Percentiles rank a stretch among this genome's conserved stretches.
phyloP scores from a whole-genome alignment of 768 basidiomycete genomes.

The Pleurotus pulmonarius region DNA sequence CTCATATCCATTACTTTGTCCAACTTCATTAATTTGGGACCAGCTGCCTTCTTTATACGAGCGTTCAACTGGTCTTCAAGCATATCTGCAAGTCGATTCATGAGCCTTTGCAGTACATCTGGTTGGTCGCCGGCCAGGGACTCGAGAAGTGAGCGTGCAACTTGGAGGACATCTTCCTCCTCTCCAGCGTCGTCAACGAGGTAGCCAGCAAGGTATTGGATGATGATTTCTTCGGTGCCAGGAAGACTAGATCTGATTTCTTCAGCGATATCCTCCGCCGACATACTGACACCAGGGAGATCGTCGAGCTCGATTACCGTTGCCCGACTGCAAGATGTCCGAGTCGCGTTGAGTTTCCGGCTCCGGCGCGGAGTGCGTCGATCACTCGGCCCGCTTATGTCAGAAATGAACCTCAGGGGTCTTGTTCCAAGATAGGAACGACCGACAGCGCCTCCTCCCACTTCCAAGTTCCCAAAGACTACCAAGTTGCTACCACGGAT shows the following conservation, averaged over 20 bases:
- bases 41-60: slow-evolving; percentile 54
- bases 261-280: slow-evolving; percentile 73
- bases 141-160: slow-evolving; percentile 69
- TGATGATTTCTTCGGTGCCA: slow-evolving; percentile 79
- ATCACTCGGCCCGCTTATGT: too few species aligned
- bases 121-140: slow-evolving; percentile 67
- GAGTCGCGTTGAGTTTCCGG: too few species aligned
- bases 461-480: too few species aligned
- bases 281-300: slow-evolving; percentile 35
- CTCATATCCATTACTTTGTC: slow-evolving; percentile 90
- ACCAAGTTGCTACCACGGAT: too few species aligned
- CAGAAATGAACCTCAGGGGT: too few species aligned
- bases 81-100: slow-evolving; percentile 57
- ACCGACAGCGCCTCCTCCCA: too few species aligned
- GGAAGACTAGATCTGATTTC: slow-evolving; percentile 69
- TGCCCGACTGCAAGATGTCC: too few species aligned
- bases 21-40: slow-evolving; percentile 67
- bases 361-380: too few species aligned
- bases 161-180: slow-evolving; percentile 81
- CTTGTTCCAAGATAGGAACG: too few species aligned
- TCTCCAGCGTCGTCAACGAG: slow-evolving; percentile 86
- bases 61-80: slow-evolving; percentile 61
- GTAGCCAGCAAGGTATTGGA: slow-evolving; percentile 85
- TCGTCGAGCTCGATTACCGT: too few species aligned
- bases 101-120: slow-evolving; percentile 62